Conservation (phyloP, 495 filamentous ascomycete species). For the Penicilliopsis zonata region DNA sequence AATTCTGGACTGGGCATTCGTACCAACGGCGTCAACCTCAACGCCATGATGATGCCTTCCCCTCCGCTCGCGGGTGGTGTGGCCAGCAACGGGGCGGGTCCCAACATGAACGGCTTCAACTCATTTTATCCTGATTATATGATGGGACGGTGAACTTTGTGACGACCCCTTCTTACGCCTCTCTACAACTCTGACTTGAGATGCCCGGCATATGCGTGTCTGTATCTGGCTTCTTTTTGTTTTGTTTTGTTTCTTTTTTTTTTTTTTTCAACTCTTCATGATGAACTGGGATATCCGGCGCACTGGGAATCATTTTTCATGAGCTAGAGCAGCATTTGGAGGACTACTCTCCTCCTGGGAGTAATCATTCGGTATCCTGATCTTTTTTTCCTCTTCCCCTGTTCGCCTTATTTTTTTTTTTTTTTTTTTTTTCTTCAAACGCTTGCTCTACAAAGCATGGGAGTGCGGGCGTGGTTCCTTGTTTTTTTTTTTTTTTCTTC, state of each 20-base stretch:
- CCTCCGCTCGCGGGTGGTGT: conserved; percentile 22
- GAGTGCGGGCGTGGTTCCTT: conserved; percentile 26
- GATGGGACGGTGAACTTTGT: conserved; percentile 46
- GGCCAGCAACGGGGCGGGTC: conserved; percentile 22
- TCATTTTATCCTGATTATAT: conserved; percentile 45
- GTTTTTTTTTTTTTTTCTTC: conserved; percentile 14
- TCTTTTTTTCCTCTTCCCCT: conserved; percentile 4
- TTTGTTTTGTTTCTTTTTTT: no score
- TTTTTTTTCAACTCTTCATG: no score
- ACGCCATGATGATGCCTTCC: conserved; percentile 31
- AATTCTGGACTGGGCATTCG: conserved; percentile 34
- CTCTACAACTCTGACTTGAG: conserved; percentile 17
- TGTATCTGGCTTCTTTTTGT: no score
- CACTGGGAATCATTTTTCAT: conserved; percentile 28
- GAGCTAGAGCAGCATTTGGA: conserved; percentile 38
- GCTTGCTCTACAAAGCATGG: conserved; percentile 19
- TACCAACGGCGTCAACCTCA: conserved; percentile 20
- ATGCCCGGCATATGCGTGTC: conserved; percentile 40
- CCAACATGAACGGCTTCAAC: conserved; percentile 32
- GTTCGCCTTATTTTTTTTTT: conserved; percentile 5
- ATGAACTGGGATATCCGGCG: conserved; percentile 35
- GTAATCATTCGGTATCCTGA: conserved; percentile 24
- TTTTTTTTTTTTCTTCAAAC: conserved; percentile 1
- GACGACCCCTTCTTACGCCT: conserved; percentile 6
- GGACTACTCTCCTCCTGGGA: conserved; percentile 32